Evolutionary conservation across 2,329 filamentous ascomycete genomes (phyloP), one percentile per base, ranked within the genome.

Genomic region (Juglanconis sp.): DNA sequence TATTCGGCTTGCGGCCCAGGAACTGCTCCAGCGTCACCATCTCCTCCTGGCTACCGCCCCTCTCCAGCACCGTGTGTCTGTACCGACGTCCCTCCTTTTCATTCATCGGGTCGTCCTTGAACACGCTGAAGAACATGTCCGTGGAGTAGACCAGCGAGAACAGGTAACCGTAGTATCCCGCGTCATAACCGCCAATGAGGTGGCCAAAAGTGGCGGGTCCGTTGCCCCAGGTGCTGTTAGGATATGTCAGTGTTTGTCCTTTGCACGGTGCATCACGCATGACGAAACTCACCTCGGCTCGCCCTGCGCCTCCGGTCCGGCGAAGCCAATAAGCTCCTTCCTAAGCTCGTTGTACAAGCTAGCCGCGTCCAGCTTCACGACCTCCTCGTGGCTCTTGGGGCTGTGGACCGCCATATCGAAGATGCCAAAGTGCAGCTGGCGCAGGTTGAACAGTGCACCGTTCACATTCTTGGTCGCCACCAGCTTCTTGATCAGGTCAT

Each of bases 81-180:
- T 94, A 95, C 61, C 90, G 77, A 13, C 90, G 81, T 1, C 91
- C 91, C 71, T 92, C 85, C 65, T 82, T 83, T 36, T 80, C 81
- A 71, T 92, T 84, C 90, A 94, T 92, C 0, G 91, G 91, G 71
- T 93, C 81, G 66, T 84, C 79, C 77, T 88, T 87, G 77, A 95
- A 95, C 51, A 90, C 87, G 0, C 83, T 83, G 75, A 91, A 87
- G 79, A 94, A 96, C 90, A 96, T 94, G 74, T 96, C 91, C 32
- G 88, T 84, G 30, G 87, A 90, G 76, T 93, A 95, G 17, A 95
- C 91, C 72, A 91, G 84, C 1, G 88, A 91, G 64, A 84, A 88
- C 38, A 89, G 76, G 70, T 89, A 89, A 67, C 86, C 86, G 73
- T 95, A 95, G 77, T 94, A 94, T 48, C 90, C 90, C 35, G 91